Evolutionary conservation across 2,329 filamentous ascomycete species (phyloP), one percentile per base, ranked within the genome.

Genomic region (Aureobasidium sp.): DNA sequence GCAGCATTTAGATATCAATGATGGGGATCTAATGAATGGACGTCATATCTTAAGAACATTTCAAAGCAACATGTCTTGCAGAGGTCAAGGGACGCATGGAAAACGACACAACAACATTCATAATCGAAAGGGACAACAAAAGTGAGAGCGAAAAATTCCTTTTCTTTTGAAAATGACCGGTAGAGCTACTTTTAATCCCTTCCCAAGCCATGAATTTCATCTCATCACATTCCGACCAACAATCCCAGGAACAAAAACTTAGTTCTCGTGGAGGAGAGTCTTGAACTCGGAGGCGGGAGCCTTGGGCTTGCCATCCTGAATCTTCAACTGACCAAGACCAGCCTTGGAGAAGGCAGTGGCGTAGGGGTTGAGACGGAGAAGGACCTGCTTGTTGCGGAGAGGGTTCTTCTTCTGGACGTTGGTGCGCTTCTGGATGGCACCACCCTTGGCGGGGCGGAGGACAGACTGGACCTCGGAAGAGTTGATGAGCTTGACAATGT

Each of bases 391-490:
- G 89, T 99, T 99, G 81, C 84, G 85, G 71, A 99, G 91, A 74
- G 94, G 94, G 86, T 99, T 99, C 92, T 97, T 97, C 91, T 99
- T 99, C 86, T 97, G 93, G 70, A 96, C 91, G 74, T 84, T 81
- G 70, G 83, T 81, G 76, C 94, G 90, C 87, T 97, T 97, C 80
- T 91, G 95, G 75, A 86, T 81, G 75, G 91, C 86, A 71, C 88
- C 86, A 72, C 94, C 94, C 85, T 92, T 94, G 79, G 92, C 91
- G 65, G 88, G 91, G 72, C 89, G 87, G 74, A 99, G 86, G 64
- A 96, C 93, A 79, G 88, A 90, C 88, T 99, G 94, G 79, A 97
- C 89, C 83, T 99, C 94, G 74, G 90, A 91, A 75, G 89, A 93
- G 91, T 99, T 99, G 89, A 99, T 99, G 75, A 99, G 86, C 80